These are phyloP conservation scores for Prinsepia uniflora DNA, from an alignment of 306 rosid species.

Conservation along the genomic window DNA sequence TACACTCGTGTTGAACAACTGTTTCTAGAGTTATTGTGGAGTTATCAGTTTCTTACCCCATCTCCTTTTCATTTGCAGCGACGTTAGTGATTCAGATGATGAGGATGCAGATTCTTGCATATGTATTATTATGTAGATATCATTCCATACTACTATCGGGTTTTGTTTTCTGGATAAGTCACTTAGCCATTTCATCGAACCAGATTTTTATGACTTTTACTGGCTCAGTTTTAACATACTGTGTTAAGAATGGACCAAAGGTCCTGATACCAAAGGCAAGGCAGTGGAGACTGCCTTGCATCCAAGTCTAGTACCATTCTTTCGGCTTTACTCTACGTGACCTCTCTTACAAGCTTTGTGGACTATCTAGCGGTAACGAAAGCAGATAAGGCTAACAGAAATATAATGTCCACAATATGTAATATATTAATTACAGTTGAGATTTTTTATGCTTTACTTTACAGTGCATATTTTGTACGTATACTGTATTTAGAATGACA, in stretches of 20 bases:
- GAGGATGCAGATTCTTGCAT: conserved; percentile 75
- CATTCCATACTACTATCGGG: conserved; percentile 27
- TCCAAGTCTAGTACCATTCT: conserved; percentile 33
- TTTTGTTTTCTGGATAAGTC: conserved; percentile 40
- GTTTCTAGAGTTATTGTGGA: not conserved
- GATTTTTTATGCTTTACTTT: conserved; percentile 19
- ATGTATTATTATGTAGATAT: conserved; percentile 68
- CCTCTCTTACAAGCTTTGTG: conserved; percentile 21
- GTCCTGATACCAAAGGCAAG: conserved; percentile 26
- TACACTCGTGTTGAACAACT: not conserved
- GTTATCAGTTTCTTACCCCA: conserved; percentile 18
- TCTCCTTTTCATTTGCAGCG: conserved; percentile 56
- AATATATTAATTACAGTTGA: conserved; percentile 29
- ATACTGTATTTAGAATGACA: conserved; percentile 24
- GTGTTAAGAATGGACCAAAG: conserved; percentile 31
- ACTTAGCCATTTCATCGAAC: conserved; percentile 30
- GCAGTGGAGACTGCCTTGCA: conserved; percentile 22
- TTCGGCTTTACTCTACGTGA: conserved; percentile 26
- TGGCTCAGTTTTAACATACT: conserved; percentile 22
- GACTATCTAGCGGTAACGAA: conserved; percentile 23
- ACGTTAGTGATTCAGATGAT: conserved; percentile 70
- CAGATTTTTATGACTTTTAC: conserved; percentile 25
- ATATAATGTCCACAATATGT: conserved; percentile 28
- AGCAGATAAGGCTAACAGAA: conserved; percentile 30
- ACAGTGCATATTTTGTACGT: conserved; percentile 12